A percentile compares a stretch with the other conserved stretches of the same genome.
phyloP scores from a whole-genome alignment of 352 stramenopile genomes.

The Phytophthora tentaculata region DNA sequence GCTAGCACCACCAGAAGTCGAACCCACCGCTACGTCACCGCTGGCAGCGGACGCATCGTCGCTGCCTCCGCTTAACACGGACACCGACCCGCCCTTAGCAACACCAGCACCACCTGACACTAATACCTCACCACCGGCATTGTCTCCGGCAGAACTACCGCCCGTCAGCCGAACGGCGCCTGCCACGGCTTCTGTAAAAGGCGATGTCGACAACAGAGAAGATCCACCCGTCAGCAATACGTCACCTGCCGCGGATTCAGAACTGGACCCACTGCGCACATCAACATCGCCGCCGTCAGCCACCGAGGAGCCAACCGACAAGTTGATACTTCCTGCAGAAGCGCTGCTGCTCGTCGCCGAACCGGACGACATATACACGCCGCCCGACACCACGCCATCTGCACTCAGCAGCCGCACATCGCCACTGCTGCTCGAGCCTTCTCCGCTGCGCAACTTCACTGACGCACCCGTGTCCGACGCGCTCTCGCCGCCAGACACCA shows the following conservation, averaged over 20 bases:
- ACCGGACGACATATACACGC: constrained; percentile 28
- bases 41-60: constrained; percentile 15
- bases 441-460: constrained; percentile 25
- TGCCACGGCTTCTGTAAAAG: constrained; percentile 12
- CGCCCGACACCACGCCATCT: constrained; percentile 16
- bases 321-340: constrained; percentile 13
- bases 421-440: constrained; percentile 26
- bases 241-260: constrained; percentile 16
- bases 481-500: constrained; percentile 24
- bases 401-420: constrained; percentile 23
- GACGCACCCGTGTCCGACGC: constrained; percentile 15
- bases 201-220: constrained; percentile 11
- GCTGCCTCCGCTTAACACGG: constrained; percentile 21
- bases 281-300: constrained; percentile 19
- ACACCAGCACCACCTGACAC: constrained; percentile 19
- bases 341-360: constrained; percentile 5
- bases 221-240: constrained; percentile 25
- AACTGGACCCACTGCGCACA: constrained; percentile 18
- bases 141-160: constrained; percentile 22
- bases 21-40: constrained; percentile 14
- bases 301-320: constrained; percentile 25
- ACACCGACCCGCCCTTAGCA: constrained; percentile 14
- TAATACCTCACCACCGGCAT: constrained; percentile 18
- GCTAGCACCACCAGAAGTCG: constrained; percentile 5
- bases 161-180: constrained; percentile 22